Evolutionary conservation across 2,329 filamentous ascomycete genomes (phyloP).

Genomic region (Chaetomiaceae sp.): DNA sequence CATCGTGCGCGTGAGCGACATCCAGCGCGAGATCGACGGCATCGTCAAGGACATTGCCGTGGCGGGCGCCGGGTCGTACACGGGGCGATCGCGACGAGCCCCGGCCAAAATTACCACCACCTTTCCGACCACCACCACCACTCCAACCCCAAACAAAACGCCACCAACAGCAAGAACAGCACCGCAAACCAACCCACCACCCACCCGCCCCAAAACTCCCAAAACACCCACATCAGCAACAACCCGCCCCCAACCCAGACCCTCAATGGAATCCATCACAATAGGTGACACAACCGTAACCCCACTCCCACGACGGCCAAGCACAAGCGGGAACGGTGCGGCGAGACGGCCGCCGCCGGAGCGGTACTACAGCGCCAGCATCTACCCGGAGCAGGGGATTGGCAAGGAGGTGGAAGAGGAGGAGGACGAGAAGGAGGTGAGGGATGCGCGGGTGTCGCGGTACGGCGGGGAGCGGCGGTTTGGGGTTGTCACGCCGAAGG

Average conservation of each 20-base stretch:
- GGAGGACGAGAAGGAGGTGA: slow-evolving; percentile 19
- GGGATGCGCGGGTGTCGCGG: slow-evolving; percentile 25
- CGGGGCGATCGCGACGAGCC: too few relatives aligned
- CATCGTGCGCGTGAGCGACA: slow-evolving; percentile 30
- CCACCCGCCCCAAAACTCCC: too few relatives aligned
- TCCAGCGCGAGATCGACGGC: slow-evolving; percentile 29
- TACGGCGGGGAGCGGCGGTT: slow-evolving; percentile 25
- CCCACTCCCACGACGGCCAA: slow-evolving; percentile 5
- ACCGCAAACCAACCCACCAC: too few relatives aligned
- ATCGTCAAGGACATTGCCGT: slow-evolving; percentile 27
- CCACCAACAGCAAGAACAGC: too few relatives aligned
- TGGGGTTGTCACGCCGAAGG: slow-evolving; percentile 23
- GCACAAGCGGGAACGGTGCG: slow-evolving; percentile 11
- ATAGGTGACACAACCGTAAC: slow-evolving; percentile 5
- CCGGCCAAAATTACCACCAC: too few relatives aligned
- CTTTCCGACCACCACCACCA: too few relatives aligned
- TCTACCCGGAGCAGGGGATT: slow-evolving; percentile 20
- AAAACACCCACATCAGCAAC: too few relatives aligned
- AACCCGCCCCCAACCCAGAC: slow-evolving; percentile 6
- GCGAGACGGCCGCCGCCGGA: slow-evolving; percentile 16
- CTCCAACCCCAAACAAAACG: too few relatives aligned
- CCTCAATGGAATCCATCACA: slow-evolving; percentile 11
- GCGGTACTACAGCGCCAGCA: slow-evolving; percentile 25
- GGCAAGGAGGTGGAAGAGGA: slow-evolving; percentile 2
- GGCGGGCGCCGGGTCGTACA: slow-evolving; percentile 19